Evolutionary conservation across 805 yeast species (phyloP).

Genomic region (Saccharomycopsis fodiens): DNA sequence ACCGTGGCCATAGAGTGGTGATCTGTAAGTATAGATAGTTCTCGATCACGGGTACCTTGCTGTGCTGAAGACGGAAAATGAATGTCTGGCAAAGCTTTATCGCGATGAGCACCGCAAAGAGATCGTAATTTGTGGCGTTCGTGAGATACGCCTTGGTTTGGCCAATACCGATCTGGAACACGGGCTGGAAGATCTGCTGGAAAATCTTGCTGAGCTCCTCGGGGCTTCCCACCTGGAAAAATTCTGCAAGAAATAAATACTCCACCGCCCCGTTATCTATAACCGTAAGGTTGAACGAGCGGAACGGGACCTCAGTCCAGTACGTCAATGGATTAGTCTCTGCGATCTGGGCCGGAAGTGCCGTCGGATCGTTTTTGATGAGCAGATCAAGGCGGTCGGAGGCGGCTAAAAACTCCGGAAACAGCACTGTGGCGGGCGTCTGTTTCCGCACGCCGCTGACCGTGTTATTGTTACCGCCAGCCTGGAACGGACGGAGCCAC

Average conservation of each 20-base stretch:
- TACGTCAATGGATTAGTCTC: constrained; percentile 61
- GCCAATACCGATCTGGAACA: constrained; percentile 41
- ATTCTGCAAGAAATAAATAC: constrained; percentile 62
- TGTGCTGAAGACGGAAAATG: constrained; percentile 58
- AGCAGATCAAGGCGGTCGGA: constrained; percentile 57
- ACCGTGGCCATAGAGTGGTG: constrained; percentile 77
- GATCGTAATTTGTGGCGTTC: constrained; percentile 46
- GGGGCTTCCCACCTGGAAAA: constrained; percentile 47
- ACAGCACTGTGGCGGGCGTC: constrained; percentile 13
- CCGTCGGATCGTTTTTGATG: constrained; percentile 47
- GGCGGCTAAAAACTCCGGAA: constrained; percentile 50
- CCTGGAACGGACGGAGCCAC: constrained; percentile 17
- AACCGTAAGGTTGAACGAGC: constrained; percentile 65
- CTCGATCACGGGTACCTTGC: constrained; percentile 63
- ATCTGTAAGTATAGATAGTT: constrained; percentile 61
- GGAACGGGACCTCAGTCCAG: constrained; percentile 66
- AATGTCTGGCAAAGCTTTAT: constrained; percentile 64
- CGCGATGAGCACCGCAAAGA: constrained; percentile 68
- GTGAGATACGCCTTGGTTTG: constrained; percentile 37
- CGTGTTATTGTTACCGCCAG: no score
- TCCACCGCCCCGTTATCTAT: constrained; percentile 75
- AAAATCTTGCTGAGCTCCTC: constrained; percentile 23
- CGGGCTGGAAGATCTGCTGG: constrained; percentile 41
- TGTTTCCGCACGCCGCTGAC: constrained; percentile 9
- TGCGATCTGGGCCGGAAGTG: constrained; percentile 77